phyloP scores from a whole-genome alignment of 768 basidiomycete species.

The Leccinum imitatum region DNA sequence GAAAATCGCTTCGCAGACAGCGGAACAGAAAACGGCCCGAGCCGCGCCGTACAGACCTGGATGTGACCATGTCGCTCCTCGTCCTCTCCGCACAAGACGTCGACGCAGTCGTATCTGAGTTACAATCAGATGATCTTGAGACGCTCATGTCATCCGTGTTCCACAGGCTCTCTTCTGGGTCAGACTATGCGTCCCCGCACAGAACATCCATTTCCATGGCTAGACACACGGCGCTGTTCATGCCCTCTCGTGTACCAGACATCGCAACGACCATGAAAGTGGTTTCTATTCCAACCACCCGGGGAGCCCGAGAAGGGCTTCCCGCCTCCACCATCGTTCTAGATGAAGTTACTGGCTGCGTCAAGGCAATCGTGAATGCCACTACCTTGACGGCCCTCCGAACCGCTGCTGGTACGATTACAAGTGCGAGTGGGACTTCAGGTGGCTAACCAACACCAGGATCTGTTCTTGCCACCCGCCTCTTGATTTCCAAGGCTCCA shows the following conservation, averaged over 20 bases:
- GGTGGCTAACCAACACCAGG: slow-evolving; percentile 39
- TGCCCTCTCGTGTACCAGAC: slow-evolving; percentile 68
- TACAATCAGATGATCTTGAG: slow-evolving; percentile 48
- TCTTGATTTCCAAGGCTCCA: slow-evolving; percentile 47
- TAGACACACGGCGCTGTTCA: slow-evolving; percentile 69
- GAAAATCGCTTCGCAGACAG: too few species aligned
- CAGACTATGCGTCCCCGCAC: slow-evolving; percentile 44
- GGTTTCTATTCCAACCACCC: slow-evolving; percentile 64
- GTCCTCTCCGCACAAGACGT: slow-evolving; percentile 66
- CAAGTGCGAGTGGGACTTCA: neutral
- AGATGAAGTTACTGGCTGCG: slow-evolving; percentile 64
- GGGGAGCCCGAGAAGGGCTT: slow-evolving; percentile 51
- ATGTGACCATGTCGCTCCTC: slow-evolving; percentile 44
- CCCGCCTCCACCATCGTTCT: slow-evolving; percentile 77
- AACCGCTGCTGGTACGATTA: slow-evolving; percentile 69
- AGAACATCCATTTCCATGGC: slow-evolving; percentile 53
- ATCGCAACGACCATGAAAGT: slow-evolving; percentile 73
- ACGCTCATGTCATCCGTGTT: slow-evolving; percentile 61
- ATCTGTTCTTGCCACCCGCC: slow-evolving; percentile 62
- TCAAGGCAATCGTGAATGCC: slow-evolving; percentile 80
- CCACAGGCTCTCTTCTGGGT: slow-evolving; percentile 39
- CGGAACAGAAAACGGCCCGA: neutral
- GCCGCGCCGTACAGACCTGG: neutral
- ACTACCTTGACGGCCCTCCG: slow-evolving; percentile 73
- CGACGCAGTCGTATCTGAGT: slow-evolving; percentile 41